Percentiles rank a stretch among this genome's conserved stretches.
Evolutionary conservation across 257 asterid genomes (phyloP).

Genomic region (Apocynum venetum): DNA sequence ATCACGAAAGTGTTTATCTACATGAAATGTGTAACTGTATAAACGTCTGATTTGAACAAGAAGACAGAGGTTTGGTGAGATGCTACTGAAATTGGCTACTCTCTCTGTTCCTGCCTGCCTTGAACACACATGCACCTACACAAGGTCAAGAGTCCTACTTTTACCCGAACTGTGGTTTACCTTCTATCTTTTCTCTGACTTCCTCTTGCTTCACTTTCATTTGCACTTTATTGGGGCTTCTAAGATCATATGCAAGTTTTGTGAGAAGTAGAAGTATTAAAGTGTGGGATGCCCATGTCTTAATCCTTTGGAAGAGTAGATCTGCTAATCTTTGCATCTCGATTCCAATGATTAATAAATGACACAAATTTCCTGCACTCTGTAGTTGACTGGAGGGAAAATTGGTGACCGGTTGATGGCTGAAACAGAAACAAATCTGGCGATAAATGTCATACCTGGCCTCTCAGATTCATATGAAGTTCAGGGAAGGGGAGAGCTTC

Average conservation of each 20-base stretch:
- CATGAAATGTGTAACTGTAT: not conserved
- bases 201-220: not conserved
- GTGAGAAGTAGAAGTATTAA: not conserved
- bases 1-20: not conserved
- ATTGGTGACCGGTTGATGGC: constrained; percentile 90
- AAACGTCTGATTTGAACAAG: not conserved
- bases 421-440: constrained; percentile 96
- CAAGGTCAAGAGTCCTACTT: not conserved
- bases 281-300: not conserved
- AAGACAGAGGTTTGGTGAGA: not conserved
- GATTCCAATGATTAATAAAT: not conserved
- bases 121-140: not conserved
- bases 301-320: not conserved
- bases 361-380: not conserved
- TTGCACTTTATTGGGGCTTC: not conserved
- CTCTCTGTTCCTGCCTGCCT: not conserved
- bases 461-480: constrained; percentile 93
- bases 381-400: constrained; percentile 93
- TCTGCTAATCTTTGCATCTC: not conserved
- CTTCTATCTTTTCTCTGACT: not conserved
- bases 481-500: constrained; percentile 99
- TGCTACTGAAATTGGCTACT: not conserved
- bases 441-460: constrained; percentile 86
- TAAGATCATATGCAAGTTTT: not conserved
- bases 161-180: not conserved